A percentile compares a stretch with the other conserved stretches of the same genome.
These are phyloP conservation scores for Cyclotella sp. DNA, from an alignment of 108 stramenopile species.

Conservation along the genomic window DNA sequence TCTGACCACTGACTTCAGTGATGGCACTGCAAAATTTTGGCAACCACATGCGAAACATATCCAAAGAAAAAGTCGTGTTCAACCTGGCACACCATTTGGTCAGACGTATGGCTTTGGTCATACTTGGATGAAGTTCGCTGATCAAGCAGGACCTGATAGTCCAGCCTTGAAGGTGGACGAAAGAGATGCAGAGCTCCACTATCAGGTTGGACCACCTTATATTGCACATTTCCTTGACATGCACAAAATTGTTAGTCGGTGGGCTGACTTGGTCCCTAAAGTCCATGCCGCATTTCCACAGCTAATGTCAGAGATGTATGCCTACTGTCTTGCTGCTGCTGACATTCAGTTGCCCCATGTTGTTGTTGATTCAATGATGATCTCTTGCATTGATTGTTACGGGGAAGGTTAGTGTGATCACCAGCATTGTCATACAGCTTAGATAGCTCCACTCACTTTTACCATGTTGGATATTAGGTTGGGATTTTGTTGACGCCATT, in stretches of 20 bases:
- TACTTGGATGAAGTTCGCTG: constrained; percentile 68
- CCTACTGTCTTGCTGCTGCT: constrained; percentile 85
- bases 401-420: constrained; percentile 58
- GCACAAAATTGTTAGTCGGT: constrained; percentile 73
- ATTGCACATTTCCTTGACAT: constrained; percentile 84
- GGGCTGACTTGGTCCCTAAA: constrained; percentile 75
- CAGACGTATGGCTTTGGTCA: constrained; percentile 84
- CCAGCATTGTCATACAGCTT: too few relatives aligned
- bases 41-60: constrained; percentile 31
- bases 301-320: constrained; percentile 62
- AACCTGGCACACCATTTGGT: constrained; percentile 77
- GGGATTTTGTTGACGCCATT: constrained; percentile 64
- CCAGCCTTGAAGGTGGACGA: constrained; percentile 42
- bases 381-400: constrained; percentile 55
- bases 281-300: constrained; percentile 60
- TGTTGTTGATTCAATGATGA: constrained; percentile 81
- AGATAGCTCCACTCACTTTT: not conserved
- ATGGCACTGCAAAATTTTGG: constrained; percentile 48
- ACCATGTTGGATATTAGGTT: constrained; percentile 38
- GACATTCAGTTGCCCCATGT: constrained; percentile 79
- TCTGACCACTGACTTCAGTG: constrained; percentile 70
- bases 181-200: constrained; percentile 62
- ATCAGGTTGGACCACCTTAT: constrained; percentile 94
- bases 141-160: constrained; percentile 65
- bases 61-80: constrained; percentile 38